These are phyloP conservation scores for Mortierella sp. DNA, from an alignment of 371 early-diverging fungal genomes.

Conservation along the genomic window DNA sequence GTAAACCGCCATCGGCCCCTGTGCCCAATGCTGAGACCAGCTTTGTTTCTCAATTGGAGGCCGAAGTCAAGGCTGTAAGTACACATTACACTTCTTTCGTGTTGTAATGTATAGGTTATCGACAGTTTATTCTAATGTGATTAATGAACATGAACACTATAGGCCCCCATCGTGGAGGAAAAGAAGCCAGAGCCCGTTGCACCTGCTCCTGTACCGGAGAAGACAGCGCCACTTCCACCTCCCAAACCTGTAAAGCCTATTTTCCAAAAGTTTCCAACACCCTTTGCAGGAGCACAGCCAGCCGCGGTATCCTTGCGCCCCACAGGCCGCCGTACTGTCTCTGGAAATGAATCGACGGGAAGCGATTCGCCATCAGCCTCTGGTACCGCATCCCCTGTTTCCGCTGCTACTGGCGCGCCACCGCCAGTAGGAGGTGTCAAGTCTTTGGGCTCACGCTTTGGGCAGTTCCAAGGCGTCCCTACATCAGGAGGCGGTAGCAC, in stretches of 20 bases:
- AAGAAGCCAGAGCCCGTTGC: conserved; percentile 31
- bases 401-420: conserved; percentile 33
- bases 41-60: conserved; percentile 50
- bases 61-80: conserved; percentile 55
- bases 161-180: conserved; percentile 50
- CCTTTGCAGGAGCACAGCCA: conserved; percentile 64
- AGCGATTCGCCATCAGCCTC: conserved; percentile 14
- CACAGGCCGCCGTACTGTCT: conserved; percentile 41
- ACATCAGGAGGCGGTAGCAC: conserved; percentile 58
- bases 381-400: conserved; percentile 30
- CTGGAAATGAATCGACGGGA: conserved; percentile 44
- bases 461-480: conserved; percentile 63
- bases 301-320: conserved; percentile 57
- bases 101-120: neutral
- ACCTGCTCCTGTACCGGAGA: conserved; percentile 37
- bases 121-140: neutral
- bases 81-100: neutral
- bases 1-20: conserved; percentile 47
- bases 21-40: conserved; percentile 36
- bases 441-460: conserved; percentile 67
- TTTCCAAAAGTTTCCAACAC: conserved; percentile 74
- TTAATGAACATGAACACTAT: neutral
- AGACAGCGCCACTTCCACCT: conserved; percentile 57
- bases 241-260: conserved; percentile 75
- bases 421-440: conserved; percentile 62